phyloP scores from a whole-genome alignment of 2,329 filamentous ascomycete genomes.

The Kalaharituber pfeilii region DNA sequence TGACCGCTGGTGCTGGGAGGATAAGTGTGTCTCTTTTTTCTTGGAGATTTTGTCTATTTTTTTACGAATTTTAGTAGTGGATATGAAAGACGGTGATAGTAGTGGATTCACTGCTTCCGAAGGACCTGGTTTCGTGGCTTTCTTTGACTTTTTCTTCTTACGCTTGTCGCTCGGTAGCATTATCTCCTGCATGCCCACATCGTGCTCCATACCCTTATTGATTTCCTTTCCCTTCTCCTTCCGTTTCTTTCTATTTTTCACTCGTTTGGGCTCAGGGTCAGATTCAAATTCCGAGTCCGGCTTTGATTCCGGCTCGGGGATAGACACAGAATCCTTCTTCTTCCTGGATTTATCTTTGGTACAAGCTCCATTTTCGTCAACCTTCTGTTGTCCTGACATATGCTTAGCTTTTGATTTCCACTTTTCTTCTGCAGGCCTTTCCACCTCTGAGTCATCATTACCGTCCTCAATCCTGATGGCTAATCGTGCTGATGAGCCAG shows the following conservation, averaged over 20 bases:
- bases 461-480: neutral
- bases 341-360: neutral
- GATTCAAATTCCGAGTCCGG: neutral
- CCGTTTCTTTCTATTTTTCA: neutral
- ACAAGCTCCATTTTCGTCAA: too few relatives aligned
- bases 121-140: neutral
- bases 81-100: neutral
- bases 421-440: neutral
- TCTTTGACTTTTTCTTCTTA: neutral
- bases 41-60: neutral
- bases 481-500: neutral
- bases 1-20: neutral
- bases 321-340: neutral
- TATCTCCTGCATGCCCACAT: neutral
- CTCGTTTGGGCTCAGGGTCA: neutral
- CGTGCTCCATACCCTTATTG: neutral
- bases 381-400: neutral
- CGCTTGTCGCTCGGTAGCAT: neutral
- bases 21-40: neutral
- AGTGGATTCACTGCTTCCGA: neutral
- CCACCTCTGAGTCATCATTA: neutral
- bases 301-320: neutral
- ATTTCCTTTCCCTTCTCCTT: neutral
- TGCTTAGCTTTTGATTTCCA: neutral
- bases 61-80: neutral